phyloP scores from a whole-genome alignment of 352 stramenopile genomes.

The Phytophthora megakarya region DNA sequence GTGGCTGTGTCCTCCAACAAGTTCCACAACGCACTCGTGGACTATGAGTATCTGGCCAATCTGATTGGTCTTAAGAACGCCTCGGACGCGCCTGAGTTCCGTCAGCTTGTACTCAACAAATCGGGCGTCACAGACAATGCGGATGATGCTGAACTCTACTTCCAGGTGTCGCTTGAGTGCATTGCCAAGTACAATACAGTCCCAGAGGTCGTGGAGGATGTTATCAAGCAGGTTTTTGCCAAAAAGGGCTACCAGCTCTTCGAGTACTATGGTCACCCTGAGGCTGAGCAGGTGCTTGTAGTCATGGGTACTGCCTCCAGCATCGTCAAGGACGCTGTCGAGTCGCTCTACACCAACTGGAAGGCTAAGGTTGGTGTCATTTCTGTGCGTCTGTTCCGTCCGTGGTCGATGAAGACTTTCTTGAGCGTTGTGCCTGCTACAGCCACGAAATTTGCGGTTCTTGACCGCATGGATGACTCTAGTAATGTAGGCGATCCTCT shows the following conservation, averaged over 20 bases:
- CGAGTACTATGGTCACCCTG: slow-evolving; percentile 88
- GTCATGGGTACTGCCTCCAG: slow-evolving; percentile 91
- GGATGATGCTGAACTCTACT: slow-evolving; percentile 90
- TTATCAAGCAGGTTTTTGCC: slow-evolving; percentile 79
- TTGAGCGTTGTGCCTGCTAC: slow-evolving; percentile 73
- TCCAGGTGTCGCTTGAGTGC: slow-evolving; percentile 88
- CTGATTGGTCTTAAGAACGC: slow-evolving; percentile 65
- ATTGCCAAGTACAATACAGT: slow-evolving; percentile 84
- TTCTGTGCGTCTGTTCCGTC: slow-evolving; percentile 90
- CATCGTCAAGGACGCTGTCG: slow-evolving; percentile 88
- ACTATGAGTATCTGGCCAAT: slow-evolving; percentile 70
- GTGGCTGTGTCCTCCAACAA: slow-evolving; percentile 51
- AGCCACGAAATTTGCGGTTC: slow-evolving; percentile 85
- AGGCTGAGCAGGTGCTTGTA: slow-evolving; percentile 88
- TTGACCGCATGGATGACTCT: slow-evolving; percentile 91
- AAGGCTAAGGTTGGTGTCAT: slow-evolving; percentile 86
- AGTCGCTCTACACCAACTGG: slow-evolving; percentile 86
- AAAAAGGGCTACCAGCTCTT: slow-evolving; percentile 90
- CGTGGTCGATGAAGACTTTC: slow-evolving; percentile 85
- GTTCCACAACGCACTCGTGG: slow-evolving; percentile 66
- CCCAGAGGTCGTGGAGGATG: slow-evolving; percentile 70
- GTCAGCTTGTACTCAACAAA: slow-evolving; percentile 63
- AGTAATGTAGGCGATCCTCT: slow-evolving; percentile 89
- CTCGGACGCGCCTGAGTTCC: slow-evolving; percentile 56
- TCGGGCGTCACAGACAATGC: slow-evolving; percentile 51